These are phyloP conservation scores for Polyporus tsugae DNA, from an alignment of 1,284 basidiomycete genomes.

Conservation along the genomic window DNA sequence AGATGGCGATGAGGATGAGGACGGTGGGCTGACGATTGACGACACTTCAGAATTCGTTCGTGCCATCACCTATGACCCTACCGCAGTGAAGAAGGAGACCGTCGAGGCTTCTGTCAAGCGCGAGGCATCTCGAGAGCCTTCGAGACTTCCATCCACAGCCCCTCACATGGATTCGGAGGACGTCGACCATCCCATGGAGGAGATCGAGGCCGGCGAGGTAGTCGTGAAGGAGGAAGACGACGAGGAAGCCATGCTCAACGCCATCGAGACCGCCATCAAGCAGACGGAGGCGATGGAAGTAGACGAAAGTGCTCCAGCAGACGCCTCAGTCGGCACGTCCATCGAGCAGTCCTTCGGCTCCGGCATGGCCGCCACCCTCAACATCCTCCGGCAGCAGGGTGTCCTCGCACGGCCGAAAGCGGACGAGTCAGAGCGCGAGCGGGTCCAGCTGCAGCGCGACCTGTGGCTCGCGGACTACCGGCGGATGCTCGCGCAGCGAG, in stretches of 20 bases:
- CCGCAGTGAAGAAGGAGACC: slow-evolving; percentile 55
- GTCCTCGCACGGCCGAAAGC: slow-evolving; percentile 73
- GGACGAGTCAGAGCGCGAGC: slow-evolving; percentile 84
- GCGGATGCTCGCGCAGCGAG: slow-evolving; percentile 77
- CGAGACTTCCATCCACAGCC: slow-evolving; percentile 46
- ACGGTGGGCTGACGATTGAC: slow-evolving; percentile 85
- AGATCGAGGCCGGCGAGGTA: slow-evolving; percentile 83
- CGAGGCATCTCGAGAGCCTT: slow-evolving; percentile 44
- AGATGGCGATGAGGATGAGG: slow-evolving; percentile 59
- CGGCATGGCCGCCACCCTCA: slow-evolving; percentile 90
- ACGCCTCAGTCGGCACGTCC: slow-evolving; percentile 64
- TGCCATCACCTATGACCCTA: slow-evolving; percentile 77
- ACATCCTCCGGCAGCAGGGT: slow-evolving; percentile 93
- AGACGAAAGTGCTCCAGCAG: slow-evolving; percentile 38
- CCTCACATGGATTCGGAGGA: slow-evolving; percentile 44
- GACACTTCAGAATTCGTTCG: slow-evolving; percentile 98
- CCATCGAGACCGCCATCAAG: slow-evolving; percentile 73
- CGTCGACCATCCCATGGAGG: slow-evolving; percentile 54
- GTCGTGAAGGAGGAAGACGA: slow-evolving; percentile 79
- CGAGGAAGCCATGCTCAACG: slow-evolving; percentile 76
- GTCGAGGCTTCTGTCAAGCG: slow-evolving; percentile 44
- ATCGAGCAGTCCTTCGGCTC: slow-evolving; percentile 77
- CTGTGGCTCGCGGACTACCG: slow-evolving; percentile 91
- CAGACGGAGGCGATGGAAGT: slow-evolving; percentile 64
- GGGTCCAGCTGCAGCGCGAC: slow-evolving; percentile 85